phyloP scores from a whole-genome alignment of 2,329 filamentous ascomycete species.

The Myriosclerotinia duriaeana region DNA sequence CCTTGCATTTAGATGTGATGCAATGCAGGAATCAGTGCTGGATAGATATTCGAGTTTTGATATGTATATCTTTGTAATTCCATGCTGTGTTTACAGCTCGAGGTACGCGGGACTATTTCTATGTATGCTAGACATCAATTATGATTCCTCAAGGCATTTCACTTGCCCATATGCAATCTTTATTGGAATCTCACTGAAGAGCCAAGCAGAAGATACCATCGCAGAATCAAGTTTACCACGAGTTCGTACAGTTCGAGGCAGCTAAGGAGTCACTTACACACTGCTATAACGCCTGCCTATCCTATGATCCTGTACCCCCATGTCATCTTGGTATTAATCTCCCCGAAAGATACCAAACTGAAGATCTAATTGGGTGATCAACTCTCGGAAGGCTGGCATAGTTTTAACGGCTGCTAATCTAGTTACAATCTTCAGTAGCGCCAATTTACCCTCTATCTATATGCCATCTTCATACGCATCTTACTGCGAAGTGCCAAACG shows the following conservation, averaged over 20 bases:
- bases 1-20: neutral
- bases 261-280: neutral
- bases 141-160: neutral
- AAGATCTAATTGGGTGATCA: neutral
- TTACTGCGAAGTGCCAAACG: neutral
- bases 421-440: no score
- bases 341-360: no score
- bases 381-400: neutral
- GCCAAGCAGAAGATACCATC: neutral
- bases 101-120: neutral
- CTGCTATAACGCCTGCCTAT: neutral
- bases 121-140: neutral
- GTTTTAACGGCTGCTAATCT: no score
- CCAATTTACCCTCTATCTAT: no score
- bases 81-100: no score
- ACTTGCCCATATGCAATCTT: no score
- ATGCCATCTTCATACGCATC: neutral
- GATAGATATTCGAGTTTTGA: neutral
- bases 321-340: neutral
- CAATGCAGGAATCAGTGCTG: neutral
- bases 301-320: neutral
- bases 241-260: neutral
- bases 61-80: neutral
- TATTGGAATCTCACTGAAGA: neutral
- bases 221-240: neutral